Base-by-base conservation (phyloP, 306 rosid genomes). In the Cucumis hystrix region DNA sequence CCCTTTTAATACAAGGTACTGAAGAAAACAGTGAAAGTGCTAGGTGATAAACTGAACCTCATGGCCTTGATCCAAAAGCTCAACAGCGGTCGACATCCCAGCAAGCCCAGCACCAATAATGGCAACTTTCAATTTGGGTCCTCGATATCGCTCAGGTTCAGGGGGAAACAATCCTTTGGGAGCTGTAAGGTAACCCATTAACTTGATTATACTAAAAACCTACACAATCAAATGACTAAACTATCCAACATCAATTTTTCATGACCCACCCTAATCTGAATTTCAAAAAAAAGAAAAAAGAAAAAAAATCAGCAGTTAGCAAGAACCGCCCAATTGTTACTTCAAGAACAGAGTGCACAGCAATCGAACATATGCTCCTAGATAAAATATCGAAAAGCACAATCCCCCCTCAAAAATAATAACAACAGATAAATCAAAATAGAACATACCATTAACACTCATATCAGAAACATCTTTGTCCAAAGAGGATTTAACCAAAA, bases 81-180 rank as follows among this genome's bases (percentile, higher is more conserved):
- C 99, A 70, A 92, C 97, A 2, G 97, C 99, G 20, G 99, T 95
- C 63, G 97, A 92, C 99, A 95, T 92, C 82, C 99, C 97, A 0
- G 97, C 99, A 83, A 95, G 96, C 39, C 99, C 99, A 82, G 99
- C 97, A 74, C 99, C 97, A 64, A 95, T 83, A 58, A 95, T 95
- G n/a, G 99, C 99, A 75, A 95, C 97, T 83, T 91, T 92, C 75
- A 95, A 86, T 89, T 92, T 95, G 0, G 99, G 97, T 41, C 99
- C 99, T 57, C 97, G 86, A 80, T 95, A 95, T 77, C 84, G 92
- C 64, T 86, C 96, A 6, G 97, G 99, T 77, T 95, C 99, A 1
- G 99, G 92, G 70, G 99, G 99, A 86, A 92, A 95, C 84, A 95
- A 74, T 58, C 99, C 99, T 73, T 91, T 95, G 30, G 99, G 99